These are phyloP conservation scores for Penicillium polonicum DNA, from an alignment of 2,329 filamentous ascomycete species.

Conservation along the genomic window DNA sequence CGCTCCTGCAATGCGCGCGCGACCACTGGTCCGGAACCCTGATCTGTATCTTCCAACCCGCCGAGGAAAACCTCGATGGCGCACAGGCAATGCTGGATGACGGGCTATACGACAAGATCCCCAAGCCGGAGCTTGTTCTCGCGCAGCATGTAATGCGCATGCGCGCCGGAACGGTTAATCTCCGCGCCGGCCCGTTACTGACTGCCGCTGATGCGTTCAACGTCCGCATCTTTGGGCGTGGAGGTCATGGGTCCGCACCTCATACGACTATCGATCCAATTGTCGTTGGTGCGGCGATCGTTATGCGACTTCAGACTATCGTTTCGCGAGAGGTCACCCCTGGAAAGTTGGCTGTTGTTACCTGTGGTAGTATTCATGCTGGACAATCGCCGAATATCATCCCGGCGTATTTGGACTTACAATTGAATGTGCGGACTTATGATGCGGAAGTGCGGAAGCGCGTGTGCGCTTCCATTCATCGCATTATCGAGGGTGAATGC, in stretches of 20 bases:
- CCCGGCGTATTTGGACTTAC: slow-evolving; percentile 41
- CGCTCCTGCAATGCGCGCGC: slow-evolving; percentile 46
- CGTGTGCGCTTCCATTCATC: slow-evolving; percentile 39
- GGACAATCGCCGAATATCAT: slow-evolving; percentile 50
- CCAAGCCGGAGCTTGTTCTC: slow-evolving; percentile 56
- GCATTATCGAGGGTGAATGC: slow-evolving; percentile 55
- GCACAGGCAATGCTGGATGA: slow-evolving; percentile 60
- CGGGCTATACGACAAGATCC: slow-evolving; percentile 55
- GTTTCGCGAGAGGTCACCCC: slow-evolving; percentile 42
- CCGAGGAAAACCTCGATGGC: slow-evolving; percentile 60
- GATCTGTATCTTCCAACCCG: slow-evolving; percentile 62
- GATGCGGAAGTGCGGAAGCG: slow-evolving; percentile 32
- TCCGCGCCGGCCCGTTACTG: slow-evolving; percentile 34
- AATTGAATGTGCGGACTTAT: slow-evolving; percentile 44
- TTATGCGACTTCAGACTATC: slow-evolving; percentile 44
- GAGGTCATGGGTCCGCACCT: slow-evolving; percentile 47
- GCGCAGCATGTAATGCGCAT: slow-evolving; percentile 54
- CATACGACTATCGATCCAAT: slow-evolving; percentile 50
- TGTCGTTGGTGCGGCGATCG: slow-evolving; percentile 44
- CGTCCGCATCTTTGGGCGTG: slow-evolving; percentile 43
- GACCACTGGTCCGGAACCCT: slow-evolving; percentile 59
- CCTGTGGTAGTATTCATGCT: slow-evolving; percentile 45
- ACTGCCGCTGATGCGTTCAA: slow-evolving; percentile 40
- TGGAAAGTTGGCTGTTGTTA: slow-evolving; percentile 47
- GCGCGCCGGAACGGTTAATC: slow-evolving; percentile 37